Base-by-base conservation (phyloP, 805 yeast genomes). In the Kodamaea neixiangensis region DNA sequence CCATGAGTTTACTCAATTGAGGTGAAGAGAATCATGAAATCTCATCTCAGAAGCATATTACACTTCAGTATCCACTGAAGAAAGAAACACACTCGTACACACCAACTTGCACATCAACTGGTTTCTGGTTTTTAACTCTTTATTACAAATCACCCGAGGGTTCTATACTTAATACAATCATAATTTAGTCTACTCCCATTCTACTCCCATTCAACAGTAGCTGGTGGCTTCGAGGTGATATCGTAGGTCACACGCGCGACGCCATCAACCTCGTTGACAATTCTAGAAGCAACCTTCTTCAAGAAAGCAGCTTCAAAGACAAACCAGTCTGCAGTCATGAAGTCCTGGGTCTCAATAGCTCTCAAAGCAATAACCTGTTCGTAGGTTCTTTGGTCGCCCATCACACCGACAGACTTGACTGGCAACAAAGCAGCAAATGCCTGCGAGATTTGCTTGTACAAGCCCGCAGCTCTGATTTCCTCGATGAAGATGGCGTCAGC, bases 271-370 rank as follows among this genome's bases (percentile, higher is more conserved):
- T 94, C 99, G 73, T 94, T 94, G 63, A 94, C 98, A 56, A 94
- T 94, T 81, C 99, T 86, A 41, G 96, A 83, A 51, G 97, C 90
- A 54, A 92, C 97, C 57, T 77, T 84, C 82, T 93, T 94, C 73
- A 94, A 81, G 85, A 94, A 94, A 47, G 82, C 69, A 58, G 93
- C 93, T 62, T 92, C 97, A 67, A 94, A 94, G 58, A 87, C 88
- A 71, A 75, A 94, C 99, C 99, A 94, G 75, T 94, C 99, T 56
- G 99, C 99, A 64, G 99, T 94, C 99, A 94, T 94, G 82, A 94
- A 94, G 77, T 94, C 99, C 55, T 85, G 82, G 49, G 99, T 94
- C 78, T 92, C 97, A 63, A 94, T 90, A 60, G 99, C 99, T 76
- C 99, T 87, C 68, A 94, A 82, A 45, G 99, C 99, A 77, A 94